Base-by-base conservation (phyloP, 768 basidiomycete genomes). In the Russula ochroleuca region DNA sequence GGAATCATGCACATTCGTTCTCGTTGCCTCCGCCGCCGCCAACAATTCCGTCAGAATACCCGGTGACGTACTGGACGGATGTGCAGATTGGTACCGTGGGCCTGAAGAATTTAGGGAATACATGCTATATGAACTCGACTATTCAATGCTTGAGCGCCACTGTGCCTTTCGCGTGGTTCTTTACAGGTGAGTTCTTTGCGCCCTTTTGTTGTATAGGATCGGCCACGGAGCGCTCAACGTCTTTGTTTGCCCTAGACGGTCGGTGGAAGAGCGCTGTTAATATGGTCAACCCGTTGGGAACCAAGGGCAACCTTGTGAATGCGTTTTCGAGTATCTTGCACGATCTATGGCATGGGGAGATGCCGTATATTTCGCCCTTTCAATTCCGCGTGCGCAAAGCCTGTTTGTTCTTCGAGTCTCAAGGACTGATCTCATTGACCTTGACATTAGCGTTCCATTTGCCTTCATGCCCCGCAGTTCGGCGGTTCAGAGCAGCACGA, bases 81-180 rank as follows among this genome's bases (percentile, higher is more conserved):
- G 78, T 84, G 45, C 83, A 87, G 65, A 85, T 94, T 59, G 88
- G 87, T 25, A 85, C 85, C 21, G 85, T 87, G 0, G 96, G 96
- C 4, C 74, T 99, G 72, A 95, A 95, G 82, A 99, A 99, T 73
- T 72, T 98, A 64, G 88, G 90, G 19, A 98, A 98, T 73, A 99
- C 97, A 9, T 99, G 97, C 74, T 99, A 98, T 72, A 98, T 98
- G 94, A 98, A 98, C 73, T 92, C 97, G 35, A 94, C 94, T 7
- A 84, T 99, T 17, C 97, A 99, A 75, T 99, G 97, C 73, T 78
- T 99, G 72, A 94, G 88, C 72, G 95, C 95, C 0, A 97, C 96
- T 0, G 85, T 90, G 8, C 96, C 96, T 0, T 96, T 99, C 74
- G 85, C 94, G 35, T 81, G 86, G 59, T 98, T 95, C 77, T 98